Evolutionary conservation across 2,329 filamentous ascomycete genomes (phyloP), one percentile per base, ranked within the genome.

Genomic region (Chrysoporthe austroafricana): DNA sequence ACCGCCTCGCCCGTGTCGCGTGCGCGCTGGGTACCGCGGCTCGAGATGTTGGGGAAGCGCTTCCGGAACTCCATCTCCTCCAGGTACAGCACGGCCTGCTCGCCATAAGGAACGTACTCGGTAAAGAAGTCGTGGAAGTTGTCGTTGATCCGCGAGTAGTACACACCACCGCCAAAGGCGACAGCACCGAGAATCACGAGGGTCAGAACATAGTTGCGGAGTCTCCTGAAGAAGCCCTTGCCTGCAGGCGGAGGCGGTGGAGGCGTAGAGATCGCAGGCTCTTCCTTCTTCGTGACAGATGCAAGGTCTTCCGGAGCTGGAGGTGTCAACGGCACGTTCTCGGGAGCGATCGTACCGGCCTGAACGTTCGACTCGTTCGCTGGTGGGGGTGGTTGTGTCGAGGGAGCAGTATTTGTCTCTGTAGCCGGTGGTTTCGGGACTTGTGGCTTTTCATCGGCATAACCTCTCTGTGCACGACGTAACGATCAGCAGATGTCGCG

Each of bases 51-150:
- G 73, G 81, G 87, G 83, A 97, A 97, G 67, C 92, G 90, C 80
- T 91, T 94, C 77, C 91, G 89, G 83, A 97, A 97, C 76, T 97
- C 94, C 73, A 91, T 88, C 82, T 99, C 96, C 81, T 99, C 96
- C 63, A 99, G 90, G 82, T 97, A 98, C 36, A 97, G 88, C 58
- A 99, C 95, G 21, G 91, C 91, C 77, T 97, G 93, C 81, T 99
- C 96, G 75, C 94, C 96, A 73, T 92, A 97, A 32, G 96, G 96
- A 21, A 99, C 82, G 79, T 95, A 99, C 81, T 97, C 94, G 74
- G 94, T 98, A 82, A 99, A 99, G 84, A 97, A 77, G 80, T 99
- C 96, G 81, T 99, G 95, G 86, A 98, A 99, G 81, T 93, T 97
- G 84, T 99, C 96, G 76, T 91, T 97, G 79, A 96, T 86, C 72